A percentile compares a stretch with the other conserved stretches of the same genome.
These are phyloP conservation scores for Monilinia fructigena DNA, from an alignment of 2,329 filamentous ascomycete species.

Conservation along the genomic window DNA sequence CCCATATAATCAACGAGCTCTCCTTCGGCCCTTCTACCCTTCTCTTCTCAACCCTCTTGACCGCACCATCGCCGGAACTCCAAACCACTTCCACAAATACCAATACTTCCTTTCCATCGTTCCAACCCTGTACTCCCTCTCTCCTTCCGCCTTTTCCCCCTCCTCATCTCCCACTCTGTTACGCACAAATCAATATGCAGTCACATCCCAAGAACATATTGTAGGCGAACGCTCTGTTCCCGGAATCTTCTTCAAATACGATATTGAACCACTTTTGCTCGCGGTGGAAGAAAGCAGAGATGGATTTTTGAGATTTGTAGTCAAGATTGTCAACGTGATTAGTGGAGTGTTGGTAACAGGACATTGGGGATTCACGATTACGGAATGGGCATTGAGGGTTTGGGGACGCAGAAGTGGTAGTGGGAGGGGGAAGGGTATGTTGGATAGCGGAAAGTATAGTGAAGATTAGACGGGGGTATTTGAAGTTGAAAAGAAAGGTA, in stretches of 20 bases:
- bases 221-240: slow-evolving; percentile 72
- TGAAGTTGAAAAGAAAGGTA: background rate
- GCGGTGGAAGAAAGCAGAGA: slow-evolving; percentile 80
- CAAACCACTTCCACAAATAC: slow-evolving; percentile 84
- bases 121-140: slow-evolving; percentile 83
- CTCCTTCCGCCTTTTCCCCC: slow-evolving; percentile 39
- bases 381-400: slow-evolving; percentile 67
- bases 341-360: slow-evolving; percentile 89
- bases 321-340: slow-evolving; percentile 87
- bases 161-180: slow-evolving; percentile 56
- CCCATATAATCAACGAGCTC: slow-evolving; percentile 91
- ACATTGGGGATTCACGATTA: slow-evolving; percentile 87
- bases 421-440: slow-evolving; percentile 40
- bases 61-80: slow-evolving; percentile 76
- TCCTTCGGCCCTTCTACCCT: slow-evolving; percentile 96
- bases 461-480: slow-evolving; percentile 22
- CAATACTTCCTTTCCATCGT: slow-evolving; percentile 97
- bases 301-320: slow-evolving; percentile 68
- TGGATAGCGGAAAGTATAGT: slow-evolving; percentile 39
- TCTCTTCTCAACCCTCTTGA: slow-evolving; percentile 92
- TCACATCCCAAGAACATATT: slow-evolving; percentile 78
- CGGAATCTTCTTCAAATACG: slow-evolving; percentile 97
- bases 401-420: slow-evolving; percentile 44
- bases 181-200: slow-evolving; percentile 96
- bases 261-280: slow-evolving; percentile 92